phyloP scores from a whole-genome alignment of 495 filamentous ascomycete genomes.

The Penicillium herquei region DNA sequence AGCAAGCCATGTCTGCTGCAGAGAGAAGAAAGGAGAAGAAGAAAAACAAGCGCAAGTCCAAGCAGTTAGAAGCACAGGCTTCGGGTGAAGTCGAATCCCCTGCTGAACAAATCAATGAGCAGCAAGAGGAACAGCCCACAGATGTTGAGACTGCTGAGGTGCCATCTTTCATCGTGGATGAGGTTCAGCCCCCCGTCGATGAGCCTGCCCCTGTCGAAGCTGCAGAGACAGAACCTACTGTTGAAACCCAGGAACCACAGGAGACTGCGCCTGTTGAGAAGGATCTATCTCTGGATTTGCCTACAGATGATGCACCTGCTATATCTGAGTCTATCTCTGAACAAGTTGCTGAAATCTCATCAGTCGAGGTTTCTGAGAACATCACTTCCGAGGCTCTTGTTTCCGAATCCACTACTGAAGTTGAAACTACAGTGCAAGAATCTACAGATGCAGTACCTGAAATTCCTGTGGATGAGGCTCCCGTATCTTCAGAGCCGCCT shows the following conservation, averaged over 20 bases:
- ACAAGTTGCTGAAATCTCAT: not conserved
- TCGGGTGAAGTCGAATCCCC: not conserved
- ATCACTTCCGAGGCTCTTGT: not conserved
- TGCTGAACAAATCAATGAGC: not conserved
- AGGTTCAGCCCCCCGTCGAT: not conserved
- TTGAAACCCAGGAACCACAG: not conserved
- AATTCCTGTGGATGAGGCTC: not conserved
- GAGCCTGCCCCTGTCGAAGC: not conserved
- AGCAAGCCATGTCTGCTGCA: constrained; percentile 12
- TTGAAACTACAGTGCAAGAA: not conserved
- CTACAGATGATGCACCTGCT: not conserved
- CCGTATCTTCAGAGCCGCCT: not conserved
- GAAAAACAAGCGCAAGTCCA: constrained; percentile 35
- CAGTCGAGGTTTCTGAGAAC: not conserved
- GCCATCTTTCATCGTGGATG: not conserved
- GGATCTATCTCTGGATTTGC: not conserved
- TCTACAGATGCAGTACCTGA: not conserved
- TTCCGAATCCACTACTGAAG: not conserved
- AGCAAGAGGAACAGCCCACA: not conserved
- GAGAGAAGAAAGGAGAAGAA: constrained; percentile 13
- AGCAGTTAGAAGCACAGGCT: constrained; percentile 3
- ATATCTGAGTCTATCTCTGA: not conserved
- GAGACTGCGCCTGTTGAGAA: not conserved
- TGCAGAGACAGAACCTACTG: not conserved
- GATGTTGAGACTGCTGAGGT: not conserved